phyloP scores from a whole-genome alignment of 768 basidiomycete genomes.

The Leccinum subtestaceum region DNA sequence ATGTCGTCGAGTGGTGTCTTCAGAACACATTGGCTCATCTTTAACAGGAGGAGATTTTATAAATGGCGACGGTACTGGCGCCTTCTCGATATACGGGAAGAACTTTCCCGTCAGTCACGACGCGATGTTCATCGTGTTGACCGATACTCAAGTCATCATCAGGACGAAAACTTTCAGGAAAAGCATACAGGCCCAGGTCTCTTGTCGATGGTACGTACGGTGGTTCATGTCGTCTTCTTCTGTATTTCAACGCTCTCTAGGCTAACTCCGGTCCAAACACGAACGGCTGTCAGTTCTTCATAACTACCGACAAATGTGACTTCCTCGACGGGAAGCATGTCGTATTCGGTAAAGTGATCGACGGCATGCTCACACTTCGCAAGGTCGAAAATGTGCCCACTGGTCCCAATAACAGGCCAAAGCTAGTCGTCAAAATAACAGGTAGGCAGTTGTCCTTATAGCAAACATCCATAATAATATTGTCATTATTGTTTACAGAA shows the following conservation, averaged over 20 bases:
- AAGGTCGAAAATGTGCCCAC: constrained; percentile 97
- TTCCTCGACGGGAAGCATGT: constrained; percentile 96
- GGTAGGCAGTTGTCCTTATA: constrained; percentile 45
- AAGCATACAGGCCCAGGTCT: constrained; percentile 87
- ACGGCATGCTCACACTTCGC: constrained; percentile 91
- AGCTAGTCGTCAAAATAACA: constrained; percentile 82
- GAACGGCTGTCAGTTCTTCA: constrained; percentile 98
- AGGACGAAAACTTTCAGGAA: constrained; percentile 95
- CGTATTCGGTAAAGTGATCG: constrained; percentile 87
- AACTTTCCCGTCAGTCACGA: constrained; percentile 70
- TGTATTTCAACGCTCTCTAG: constrained; percentile 37
- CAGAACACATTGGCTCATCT: background rate
- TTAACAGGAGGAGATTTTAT: constrained; percentile 85
- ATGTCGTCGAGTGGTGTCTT: background rate
- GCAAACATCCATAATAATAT: background rate
- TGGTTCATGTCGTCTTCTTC: background rate
- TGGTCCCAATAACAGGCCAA: constrained; percentile 85
- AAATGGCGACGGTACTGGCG: constrained; percentile 92
- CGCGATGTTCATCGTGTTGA: background rate
- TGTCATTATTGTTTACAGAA: constrained; percentile 33
- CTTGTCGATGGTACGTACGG: constrained; percentile 83
- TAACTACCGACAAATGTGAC: constrained; percentile 92
- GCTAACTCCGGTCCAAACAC: constrained; percentile 95
- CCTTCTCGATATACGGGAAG: constrained; percentile 95
- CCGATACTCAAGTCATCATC: background rate